Conservation (phyloP, 176 grass and related monocot genomes). For the Carex cristatella region DNA sequence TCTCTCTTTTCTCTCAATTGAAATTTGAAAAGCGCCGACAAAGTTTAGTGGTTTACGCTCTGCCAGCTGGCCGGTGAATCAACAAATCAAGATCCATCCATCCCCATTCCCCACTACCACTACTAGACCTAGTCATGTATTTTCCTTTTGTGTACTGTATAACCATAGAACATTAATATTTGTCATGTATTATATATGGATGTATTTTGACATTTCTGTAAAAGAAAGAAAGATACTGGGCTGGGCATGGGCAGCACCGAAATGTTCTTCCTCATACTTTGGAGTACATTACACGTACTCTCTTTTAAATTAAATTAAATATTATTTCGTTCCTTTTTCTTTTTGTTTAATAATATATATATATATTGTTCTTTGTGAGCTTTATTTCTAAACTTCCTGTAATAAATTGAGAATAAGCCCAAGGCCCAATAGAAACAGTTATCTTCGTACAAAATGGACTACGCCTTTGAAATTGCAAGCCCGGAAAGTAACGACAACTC, state of each 20-base stretch:
- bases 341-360: not conserved
- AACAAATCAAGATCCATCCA: not conserved
- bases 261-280: conserved; percentile 20
- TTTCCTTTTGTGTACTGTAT: not conserved
- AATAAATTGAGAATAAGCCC: not conserved
- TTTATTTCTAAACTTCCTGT: not conserved
- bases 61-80: conserved; percentile 8
- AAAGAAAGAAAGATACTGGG: not conserved
- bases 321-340: too few species aligned
- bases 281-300: conserved; percentile 15
- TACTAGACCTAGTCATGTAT: too few species aligned
- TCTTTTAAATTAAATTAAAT: not conserved
- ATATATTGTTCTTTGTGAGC: not conserved
- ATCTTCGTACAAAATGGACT: not conserved
- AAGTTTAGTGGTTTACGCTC: conserved; percentile 3
- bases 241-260: not conserved
- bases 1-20: too few species aligned
- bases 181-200: not conserved
- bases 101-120: not conserved
- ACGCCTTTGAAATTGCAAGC: not conserved
- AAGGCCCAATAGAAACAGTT: not conserved
- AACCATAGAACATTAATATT: not conserved
- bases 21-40: conserved; percentile 4
- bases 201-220: not conserved
- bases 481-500: not conserved